phyloP scores from a whole-genome alignment of 73 alveolate species.

The Symbiodinium natans region DNA sequence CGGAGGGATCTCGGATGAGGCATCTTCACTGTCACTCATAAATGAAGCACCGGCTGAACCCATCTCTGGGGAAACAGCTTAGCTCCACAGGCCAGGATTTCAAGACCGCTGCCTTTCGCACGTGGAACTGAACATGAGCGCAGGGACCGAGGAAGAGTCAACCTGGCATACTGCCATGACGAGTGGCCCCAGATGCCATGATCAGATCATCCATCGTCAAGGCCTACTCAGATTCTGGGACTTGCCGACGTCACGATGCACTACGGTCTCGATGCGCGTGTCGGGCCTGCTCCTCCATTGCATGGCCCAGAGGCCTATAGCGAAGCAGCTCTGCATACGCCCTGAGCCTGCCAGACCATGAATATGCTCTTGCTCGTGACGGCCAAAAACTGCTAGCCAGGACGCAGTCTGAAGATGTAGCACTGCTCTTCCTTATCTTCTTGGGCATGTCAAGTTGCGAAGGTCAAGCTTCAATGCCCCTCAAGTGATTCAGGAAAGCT shows the following conservation, averaged over 20 bases:
- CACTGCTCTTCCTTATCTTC: slow-evolving; percentile 19
- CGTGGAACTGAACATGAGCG: not conserved
- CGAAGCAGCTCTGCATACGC: slow-evolving; percentile 46
- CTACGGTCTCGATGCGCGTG: not conserved
- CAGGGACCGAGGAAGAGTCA: not conserved
- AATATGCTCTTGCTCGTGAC: no score
- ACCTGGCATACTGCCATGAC: not conserved
- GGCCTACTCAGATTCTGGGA: not conserved
- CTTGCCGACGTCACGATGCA: no score
- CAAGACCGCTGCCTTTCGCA: slow-evolving; percentile 9
- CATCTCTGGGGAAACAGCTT: not conserved
- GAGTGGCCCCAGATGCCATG: slow-evolving; percentile 22
- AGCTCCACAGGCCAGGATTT: not conserved
- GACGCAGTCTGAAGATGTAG: slow-evolving; percentile 45
- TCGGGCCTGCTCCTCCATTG: slow-evolving; percentile 39
- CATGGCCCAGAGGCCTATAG: slow-evolving; percentile 49
- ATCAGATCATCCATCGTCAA: slow-evolving; percentile 41
- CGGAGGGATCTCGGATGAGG: not conserved
- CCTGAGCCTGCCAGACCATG: slow-evolving; percentile 18
- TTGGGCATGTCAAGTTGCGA: not conserved
- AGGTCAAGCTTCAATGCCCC: no score
- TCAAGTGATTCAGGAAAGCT: no score
- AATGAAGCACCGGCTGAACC: not conserved
- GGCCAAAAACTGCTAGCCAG: not conserved
- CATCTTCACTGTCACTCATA: not conserved